These are phyloP conservation scores for Erigeron canadensis DNA, from an alignment of 129 eudicot genomes.

Conservation along the genomic window DNA sequence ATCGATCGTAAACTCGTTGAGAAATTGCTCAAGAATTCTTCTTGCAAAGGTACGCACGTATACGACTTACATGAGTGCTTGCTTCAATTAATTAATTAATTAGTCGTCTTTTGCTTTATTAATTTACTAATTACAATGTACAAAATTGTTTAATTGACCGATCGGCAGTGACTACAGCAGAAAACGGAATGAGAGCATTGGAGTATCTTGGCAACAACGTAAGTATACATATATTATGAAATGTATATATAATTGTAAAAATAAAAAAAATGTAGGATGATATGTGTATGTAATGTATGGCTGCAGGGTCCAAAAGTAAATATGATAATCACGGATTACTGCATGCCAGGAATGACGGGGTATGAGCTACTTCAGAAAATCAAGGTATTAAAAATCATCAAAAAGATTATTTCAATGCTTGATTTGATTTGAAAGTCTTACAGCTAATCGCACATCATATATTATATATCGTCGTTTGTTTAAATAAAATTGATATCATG, in stretches of 20 bases:
- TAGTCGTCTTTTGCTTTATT: not conserved
- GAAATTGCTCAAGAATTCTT: constrained; percentile 63
- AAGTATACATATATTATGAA: not conserved
- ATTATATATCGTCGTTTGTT: too few species aligned
- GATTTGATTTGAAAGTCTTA: not conserved
- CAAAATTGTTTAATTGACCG: not conserved
- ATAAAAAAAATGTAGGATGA: too few species aligned
- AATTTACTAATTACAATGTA: not conserved
- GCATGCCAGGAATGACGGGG: constrained; percentile 93
- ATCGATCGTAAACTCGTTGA: constrained; percentile 78
- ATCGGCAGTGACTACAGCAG: constrained; percentile 75
- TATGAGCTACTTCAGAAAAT: constrained; percentile 81
- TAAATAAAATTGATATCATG: too few species aligned
- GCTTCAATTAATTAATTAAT: not conserved
- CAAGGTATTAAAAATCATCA: constrained; percentile 45
- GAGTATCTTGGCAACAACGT: constrained; percentile 52
- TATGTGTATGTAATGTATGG: not conserved
- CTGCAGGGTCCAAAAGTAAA: constrained; percentile 56
- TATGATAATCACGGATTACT: constrained; percentile 77
- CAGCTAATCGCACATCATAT: too few species aligned
- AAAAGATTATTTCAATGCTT: not conserved
- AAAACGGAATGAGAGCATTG: constrained; percentile 74
- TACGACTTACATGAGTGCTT: not conserved
- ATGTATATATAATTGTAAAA: too few species aligned
- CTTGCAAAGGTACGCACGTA: constrained; percentile 60